Evolutionary conservation across 1,139 yeast species (phyloP).

Genomic region (Casaregolazyma suthepensis): DNA sequence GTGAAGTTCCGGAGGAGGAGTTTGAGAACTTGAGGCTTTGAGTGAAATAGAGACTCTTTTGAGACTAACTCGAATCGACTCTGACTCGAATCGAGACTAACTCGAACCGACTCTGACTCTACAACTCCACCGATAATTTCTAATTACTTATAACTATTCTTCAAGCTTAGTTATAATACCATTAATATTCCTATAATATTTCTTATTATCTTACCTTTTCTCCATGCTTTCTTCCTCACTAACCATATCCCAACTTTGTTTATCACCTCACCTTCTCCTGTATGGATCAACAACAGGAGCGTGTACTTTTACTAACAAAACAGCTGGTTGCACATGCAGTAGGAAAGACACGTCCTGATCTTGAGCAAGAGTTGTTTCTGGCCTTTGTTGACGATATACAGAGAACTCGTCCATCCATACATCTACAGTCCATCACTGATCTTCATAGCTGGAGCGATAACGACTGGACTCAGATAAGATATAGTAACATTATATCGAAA

Average conservation of each 20-base stretch:
- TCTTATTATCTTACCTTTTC: not conserved
- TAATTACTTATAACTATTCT: not conserved
- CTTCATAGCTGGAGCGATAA: not conserved
- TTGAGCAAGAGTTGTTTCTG: not conserved
- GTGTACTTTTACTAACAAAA: constrained; percentile 2
- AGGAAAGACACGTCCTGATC: not conserved
- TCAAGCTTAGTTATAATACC: not conserved
- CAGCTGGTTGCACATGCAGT: not conserved
- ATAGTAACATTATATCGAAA: constrained; percentile 6
- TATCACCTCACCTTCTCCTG: not conserved
- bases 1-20: not conserved
- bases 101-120: too few species aligned
- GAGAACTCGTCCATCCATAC: constrained; percentile 1
- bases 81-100: too few species aligned
- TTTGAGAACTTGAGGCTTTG: not conserved
- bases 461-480: not conserved
- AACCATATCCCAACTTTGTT: not conserved
- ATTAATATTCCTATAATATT: not conserved
- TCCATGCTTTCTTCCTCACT: not conserved
- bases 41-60: not conserved
- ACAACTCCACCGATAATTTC: not conserved
- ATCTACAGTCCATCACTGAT: constrained; percentile 4
- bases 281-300: constrained; percentile 1
- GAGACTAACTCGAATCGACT: too few species aligned
- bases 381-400: not conserved